Conservation (phyloP, 2,329 filamentous ascomycete genomes). For the Falciphora oryzae region DNA sequence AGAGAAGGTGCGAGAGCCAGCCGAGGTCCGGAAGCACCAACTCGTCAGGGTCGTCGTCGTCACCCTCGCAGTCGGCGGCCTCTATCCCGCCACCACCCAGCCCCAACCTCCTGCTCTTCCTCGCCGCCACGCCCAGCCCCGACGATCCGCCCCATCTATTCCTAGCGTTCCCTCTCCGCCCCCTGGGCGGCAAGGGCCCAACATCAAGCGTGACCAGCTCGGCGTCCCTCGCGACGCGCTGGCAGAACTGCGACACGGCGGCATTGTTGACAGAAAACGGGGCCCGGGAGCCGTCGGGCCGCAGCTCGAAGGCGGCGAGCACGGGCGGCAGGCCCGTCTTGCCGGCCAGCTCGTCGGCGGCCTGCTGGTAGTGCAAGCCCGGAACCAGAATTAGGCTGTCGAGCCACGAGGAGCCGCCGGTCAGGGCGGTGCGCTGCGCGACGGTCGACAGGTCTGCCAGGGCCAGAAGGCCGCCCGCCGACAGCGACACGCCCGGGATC, state of each 20-base stretch:
- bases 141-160: slow-evolving; percentile 10
- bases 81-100: slow-evolving; percentile 22
- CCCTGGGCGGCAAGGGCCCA: slow-evolving; percentile 43
- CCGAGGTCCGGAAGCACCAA: slow-evolving; percentile 32
- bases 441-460: slow-evolving; percentile 54
- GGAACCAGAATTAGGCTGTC: slow-evolving; percentile 54
- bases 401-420: slow-evolving; percentile 49
- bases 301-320: slow-evolving; percentile 30
- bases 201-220: slow-evolving; percentile 52
- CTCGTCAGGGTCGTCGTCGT: slow-evolving; percentile 20
- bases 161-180: slow-evolving; percentile 21
- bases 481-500: slow-evolving; percentile 39
- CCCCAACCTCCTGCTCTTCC: not conserved
- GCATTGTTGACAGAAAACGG: slow-evolving; percentile 38
- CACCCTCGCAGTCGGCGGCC: slow-evolving; percentile 12
- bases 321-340: slow-evolving; percentile 30
- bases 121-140: no score
- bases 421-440: slow-evolving; percentile 48
- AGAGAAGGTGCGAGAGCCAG: slow-evolving; percentile 42
- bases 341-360: slow-evolving; percentile 42
- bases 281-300: slow-evolving; percentile 22
- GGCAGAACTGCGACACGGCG: slow-evolving; percentile 47
- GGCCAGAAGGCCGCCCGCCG: slow-evolving; percentile 49
- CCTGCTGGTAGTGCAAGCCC: slow-evolving; percentile 55
- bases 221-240: slow-evolving; percentile 46